A percentile compares a stretch with the other conserved stretches of the same genome.
Evolutionary conservation across 192 early-diverging fungal species (phyloP).

Genomic region (Diversispora eburnea): DNA sequence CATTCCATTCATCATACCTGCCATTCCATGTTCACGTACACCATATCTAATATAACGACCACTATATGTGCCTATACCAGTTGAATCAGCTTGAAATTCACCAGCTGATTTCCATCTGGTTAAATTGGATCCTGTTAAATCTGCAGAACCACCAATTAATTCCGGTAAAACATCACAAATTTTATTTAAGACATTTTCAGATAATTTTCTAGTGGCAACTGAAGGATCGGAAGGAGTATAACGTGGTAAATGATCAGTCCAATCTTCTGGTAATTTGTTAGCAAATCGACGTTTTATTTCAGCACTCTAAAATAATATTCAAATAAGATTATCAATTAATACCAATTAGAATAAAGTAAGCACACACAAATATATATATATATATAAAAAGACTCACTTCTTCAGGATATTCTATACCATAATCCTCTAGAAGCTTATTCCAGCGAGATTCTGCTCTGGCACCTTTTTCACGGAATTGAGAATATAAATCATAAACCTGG

Average conservation of each 20-base stretch:
- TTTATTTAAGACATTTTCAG: slow-evolving; percentile 79
- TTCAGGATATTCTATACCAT: slow-evolving; percentile 65
- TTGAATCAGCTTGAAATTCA: slow-evolving; percentile 82
- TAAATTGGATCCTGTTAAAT: slow-evolving; percentile 94
- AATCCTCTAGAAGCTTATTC: slow-evolving; percentile 69
- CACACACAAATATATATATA: too few relatives aligned
- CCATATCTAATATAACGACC: slow-evolving; percentile 93
- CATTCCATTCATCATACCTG: slow-evolving; percentile 88
- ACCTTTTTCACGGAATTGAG: slow-evolving; percentile 54
- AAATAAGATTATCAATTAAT: background rate
- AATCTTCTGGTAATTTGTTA: slow-evolving; percentile 69
- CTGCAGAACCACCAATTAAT: slow-evolving; percentile 91
- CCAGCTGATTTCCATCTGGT: slow-evolving; percentile 93
- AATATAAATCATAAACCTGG: slow-evolving; percentile 56
- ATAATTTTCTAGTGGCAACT: slow-evolving; percentile 84
- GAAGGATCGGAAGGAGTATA: slow-evolving; percentile 81
- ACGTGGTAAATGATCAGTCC: slow-evolving; percentile 67
- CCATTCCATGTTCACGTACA: slow-evolving; percentile 98
- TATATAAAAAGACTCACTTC: slow-evolving; percentile 14
- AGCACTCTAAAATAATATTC: slow-evolving; percentile 37
- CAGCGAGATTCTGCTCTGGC: slow-evolving; percentile 68
- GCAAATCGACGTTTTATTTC: slow-evolving; percentile 75
- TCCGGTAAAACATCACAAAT: slow-evolving; percentile 78
- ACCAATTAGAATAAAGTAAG: too few relatives aligned
- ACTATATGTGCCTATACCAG: slow-evolving; percentile 72